phyloP scores from a whole-genome alignment of 768 basidiomycete species.

The Sporobolomyces phaffii region DNA sequence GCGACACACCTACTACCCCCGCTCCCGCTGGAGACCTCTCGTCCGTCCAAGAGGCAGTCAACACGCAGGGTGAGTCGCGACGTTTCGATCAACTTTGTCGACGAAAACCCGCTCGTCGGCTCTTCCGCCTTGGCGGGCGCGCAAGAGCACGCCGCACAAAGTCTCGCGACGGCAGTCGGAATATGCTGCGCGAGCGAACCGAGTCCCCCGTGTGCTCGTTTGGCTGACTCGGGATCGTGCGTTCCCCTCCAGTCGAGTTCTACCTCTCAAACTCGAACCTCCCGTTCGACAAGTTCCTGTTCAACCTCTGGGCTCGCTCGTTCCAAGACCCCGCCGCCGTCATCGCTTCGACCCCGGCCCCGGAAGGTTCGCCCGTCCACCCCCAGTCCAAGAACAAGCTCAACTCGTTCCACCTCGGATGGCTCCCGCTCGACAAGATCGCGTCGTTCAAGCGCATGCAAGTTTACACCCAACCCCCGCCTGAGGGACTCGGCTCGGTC shows the following conservation, averaged over 20 bases:
- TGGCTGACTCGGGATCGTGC: not conserved
- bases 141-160: not conserved
- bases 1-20: not conserved
- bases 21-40: not conserved
- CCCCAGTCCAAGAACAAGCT: slow-evolving; percentile 18
- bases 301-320: slow-evolving; percentile 30
- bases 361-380: slow-evolving; percentile 19
- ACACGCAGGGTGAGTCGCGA: slow-evolving; percentile 31
- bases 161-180: not conserved
- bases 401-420: slow-evolving; percentile 51
- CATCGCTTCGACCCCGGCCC: slow-evolving; percentile 26
- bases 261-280: slow-evolving; percentile 97
- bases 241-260: slow-evolving; percentile 66
- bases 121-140: too few species aligned
- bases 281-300: slow-evolving; percentile 47
- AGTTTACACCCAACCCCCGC: slow-evolving; percentile 53
- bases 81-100: slow-evolving; percentile 1
- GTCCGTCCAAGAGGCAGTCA: slow-evolving; percentile 18
- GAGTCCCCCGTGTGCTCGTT: not conserved
- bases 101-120: not conserved
- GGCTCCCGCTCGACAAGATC: slow-evolving; percentile 80
- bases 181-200: not conserved
- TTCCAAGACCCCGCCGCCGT: slow-evolving; percentile 33
- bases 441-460: slow-evolving; percentile 94
- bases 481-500: slow-evolving; percentile 49